Evolutionary conservation across 2,329 filamentous ascomycete species (phyloP).

Genomic region (Elsinoe batatas): DNA sequence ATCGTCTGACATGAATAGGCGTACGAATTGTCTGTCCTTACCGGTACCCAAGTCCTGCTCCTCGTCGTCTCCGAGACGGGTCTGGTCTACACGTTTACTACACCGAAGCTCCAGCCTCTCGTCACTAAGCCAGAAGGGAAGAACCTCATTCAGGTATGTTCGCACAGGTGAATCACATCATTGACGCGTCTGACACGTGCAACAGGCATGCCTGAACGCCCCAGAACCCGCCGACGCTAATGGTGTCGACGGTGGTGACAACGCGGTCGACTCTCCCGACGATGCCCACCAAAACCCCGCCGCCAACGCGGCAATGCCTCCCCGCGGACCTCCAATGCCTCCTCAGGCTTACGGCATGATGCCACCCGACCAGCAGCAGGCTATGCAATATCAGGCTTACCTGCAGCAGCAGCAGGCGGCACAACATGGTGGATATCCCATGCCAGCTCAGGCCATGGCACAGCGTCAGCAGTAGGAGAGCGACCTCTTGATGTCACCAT

Average conservation of each 20-base stretch:
- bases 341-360: slow-evolving; percentile 28
- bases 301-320: slow-evolving; percentile 27
- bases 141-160: slow-evolving; percentile 87
- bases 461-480: slow-evolving; percentile 11
- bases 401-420: slow-evolving; percentile 29
- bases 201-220: slow-evolving; percentile 86
- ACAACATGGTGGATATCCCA: slow-evolving; percentile 29
- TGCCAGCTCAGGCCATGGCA: slow-evolving; percentile 24
- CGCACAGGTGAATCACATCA: slow-evolving; percentile 7
- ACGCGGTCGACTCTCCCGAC: slow-evolving; percentile 73
- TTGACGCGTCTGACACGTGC: slow-evolving; percentile 26
- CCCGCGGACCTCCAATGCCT: slow-evolving; percentile 20
- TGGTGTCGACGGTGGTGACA: slow-evolving; percentile 39
- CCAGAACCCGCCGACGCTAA: slow-evolving; percentile 77
- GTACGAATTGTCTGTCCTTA: slow-evolving; percentile 94
- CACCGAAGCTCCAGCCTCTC: slow-evolving; percentile 92
- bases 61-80: slow-evolving; percentile 96
- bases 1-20: slow-evolving; percentile 48
- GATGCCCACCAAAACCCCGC: slow-evolving; percentile 57
- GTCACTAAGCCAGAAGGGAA: slow-evolving; percentile 98
- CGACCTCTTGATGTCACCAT: background rate
- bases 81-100: slow-evolving; percentile 95
- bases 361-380: slow-evolving; percentile 29
- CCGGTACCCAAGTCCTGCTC: slow-evolving; percentile 91
- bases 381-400: slow-evolving; percentile 31